Base-by-base conservation (phyloP, 495 filamentous ascomycete genomes). In the Aspergillus affinis region DNA sequence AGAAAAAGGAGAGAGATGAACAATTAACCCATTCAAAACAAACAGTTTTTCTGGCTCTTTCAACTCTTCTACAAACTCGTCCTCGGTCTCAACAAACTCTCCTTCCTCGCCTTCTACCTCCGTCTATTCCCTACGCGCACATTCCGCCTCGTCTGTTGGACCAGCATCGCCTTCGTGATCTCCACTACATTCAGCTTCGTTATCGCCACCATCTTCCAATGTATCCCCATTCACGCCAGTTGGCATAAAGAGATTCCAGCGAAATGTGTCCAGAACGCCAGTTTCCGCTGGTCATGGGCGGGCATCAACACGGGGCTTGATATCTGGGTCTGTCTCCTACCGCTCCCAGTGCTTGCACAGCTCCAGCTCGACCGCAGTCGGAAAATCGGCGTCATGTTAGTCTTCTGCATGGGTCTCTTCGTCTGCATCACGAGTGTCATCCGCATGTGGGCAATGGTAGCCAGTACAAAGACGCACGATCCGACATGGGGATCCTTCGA, bases 161-260 rank as follows among this genome's bases (percentile, higher is more conserved):
- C 51, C 4, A 65, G 61, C 23, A 55, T 66, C 13, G 64, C 27
- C 9, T 15, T 69, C 13, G 55, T 69, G 21, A 36, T 58, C n/a
- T 29, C 23, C n/a, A 60, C 63, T 19, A 60, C 61, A 30, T 46
- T 64, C 20, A 59, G 56, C 26, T 69, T 66, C 32, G 50, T 79
- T 56, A 64, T 78, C 27, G 69, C 61, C 20, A 79, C 74, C 18
- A 71, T 74, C 56, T 74, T 80, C 55, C 76, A 81, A 58, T 81
- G 78, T 65, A 65, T 61, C 2, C 78, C 78, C 0, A 63, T 81
- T 45, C 46, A 55, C 2, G 71, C 66, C 15, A 72, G 71, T 61
- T 81, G 76, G 76, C 15, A 71, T 17, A 68, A 70, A 15, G 48
- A 60, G 0, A 55, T 72, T 19, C 58, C 64, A 2, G 59, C 57